Evolutionary conservation across 106 monocot genomes (phyloP), one percentile per base, ranked within the genome.

Genomic region (Dioscorea zingiberensis): DNA sequence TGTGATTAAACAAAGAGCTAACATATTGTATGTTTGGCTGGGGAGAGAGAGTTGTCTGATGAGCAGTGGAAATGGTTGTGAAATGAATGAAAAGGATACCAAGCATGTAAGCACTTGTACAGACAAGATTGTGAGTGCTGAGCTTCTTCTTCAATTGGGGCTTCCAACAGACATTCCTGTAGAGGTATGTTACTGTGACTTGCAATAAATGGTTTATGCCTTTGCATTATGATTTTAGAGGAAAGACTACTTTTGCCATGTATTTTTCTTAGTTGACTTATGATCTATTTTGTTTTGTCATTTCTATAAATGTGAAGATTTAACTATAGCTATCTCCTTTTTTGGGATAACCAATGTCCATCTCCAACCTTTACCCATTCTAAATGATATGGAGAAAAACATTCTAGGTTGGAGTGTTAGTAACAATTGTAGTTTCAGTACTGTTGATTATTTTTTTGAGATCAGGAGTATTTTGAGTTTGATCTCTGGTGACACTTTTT

Each of bases 21-120:
- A 58, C 27, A 45, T 64, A 54, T 71, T 85, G 38, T 90, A 81
- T 62, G 46, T 88, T 7, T 90, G 86, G 86, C 14, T 78, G 48
- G 90, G 90, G 47, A 58, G 71, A 21, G 27, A 79, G 13, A 72
- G 63, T 26, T 1, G 47, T 24, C 15, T 51, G 16, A 49, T 28
- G 11, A 29, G 30, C 15, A 11, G 16, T 18, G 30, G 49, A 30
- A 19, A 48, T 54, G 25, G 48, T n/a, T 47, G 10, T 27, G 66
- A 51, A 0, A 23, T 51, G 47, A 46, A 3, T 18, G 32, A 53
- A 21, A 66, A 56, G 24, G 62, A 58, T 32, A 71, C 58, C 47
- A 62, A 14, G 18, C 48, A 73, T 62, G 44, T 18, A 25, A 19
- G 44, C 9, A 13, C 24, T 28, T 27, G 61, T 26, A 55, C 61